Conservation (phyloP, 78 protist genomes). For the Neovahlkampfia damariscottae region DNA sequence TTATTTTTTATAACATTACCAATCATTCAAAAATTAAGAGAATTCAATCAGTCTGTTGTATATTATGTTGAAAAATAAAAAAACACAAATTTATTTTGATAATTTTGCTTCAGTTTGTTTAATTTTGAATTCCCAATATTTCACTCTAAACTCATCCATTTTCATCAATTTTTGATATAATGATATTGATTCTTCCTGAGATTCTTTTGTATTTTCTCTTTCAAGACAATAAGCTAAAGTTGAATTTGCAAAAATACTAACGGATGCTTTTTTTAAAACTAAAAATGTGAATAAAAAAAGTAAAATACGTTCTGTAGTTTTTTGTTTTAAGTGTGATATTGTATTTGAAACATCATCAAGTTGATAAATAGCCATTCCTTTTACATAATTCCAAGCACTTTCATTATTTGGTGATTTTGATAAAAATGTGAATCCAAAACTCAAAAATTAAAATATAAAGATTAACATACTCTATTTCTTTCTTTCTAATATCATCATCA, state of each 20-base stretch:
- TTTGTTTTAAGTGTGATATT: background rate
- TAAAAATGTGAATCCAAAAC: background rate
- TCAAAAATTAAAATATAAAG: too few species aligned
- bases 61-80: too few species aligned
- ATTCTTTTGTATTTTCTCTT: background rate
- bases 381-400: constrained; percentile 1
- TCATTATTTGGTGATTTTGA: constrained; percentile 8
- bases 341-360: background rate
- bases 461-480: background rate
- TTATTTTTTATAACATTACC: too few species aligned
- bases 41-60: too few species aligned
- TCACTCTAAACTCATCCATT: background rate
- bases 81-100: too few species aligned
- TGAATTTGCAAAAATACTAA: background rate
- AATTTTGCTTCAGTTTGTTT: too few species aligned
- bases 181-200: background rate
- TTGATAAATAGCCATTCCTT: background rate
- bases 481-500: background rate
- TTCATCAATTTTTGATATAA: background rate
- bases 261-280: constrained; percentile 10
- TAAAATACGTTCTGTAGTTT: background rate
- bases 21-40: too few species aligned
- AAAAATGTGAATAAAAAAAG: too few species aligned
- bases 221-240: background rate
- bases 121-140: constrained; percentile 10